Conservation (phyloP, 148 eudicot genomes). For the Chenopodium quinoa region DNA sequence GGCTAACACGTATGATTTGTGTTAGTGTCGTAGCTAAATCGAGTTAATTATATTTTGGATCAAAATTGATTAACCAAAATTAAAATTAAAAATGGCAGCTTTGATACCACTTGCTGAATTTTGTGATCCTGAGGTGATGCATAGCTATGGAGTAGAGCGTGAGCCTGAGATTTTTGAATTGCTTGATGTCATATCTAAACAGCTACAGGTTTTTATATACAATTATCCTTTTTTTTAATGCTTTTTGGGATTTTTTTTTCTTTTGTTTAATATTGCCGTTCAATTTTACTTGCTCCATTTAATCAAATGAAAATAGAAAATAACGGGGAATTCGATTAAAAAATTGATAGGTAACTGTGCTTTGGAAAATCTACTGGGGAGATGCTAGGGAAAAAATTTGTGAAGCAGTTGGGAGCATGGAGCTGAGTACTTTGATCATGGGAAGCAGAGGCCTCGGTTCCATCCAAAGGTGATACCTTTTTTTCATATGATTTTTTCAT, state of each 20-base stretch:
- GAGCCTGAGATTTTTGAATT: constrained; percentile 42
- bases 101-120: constrained; percentile 39
- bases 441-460: constrained; percentile 55
- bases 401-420: constrained; percentile 35
- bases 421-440: constrained; percentile 40
- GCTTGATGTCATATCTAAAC: constrained; percentile 26
- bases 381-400: constrained; percentile 51
- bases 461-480: constrained; percentile 33
- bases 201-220: constrained; percentile 25
- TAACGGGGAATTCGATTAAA: background rate
- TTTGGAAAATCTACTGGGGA: constrained; percentile 46
- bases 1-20: too few relatives aligned
- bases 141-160: constrained; percentile 38
- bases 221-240: background rate
- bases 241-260: too few relatives aligned
- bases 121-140: constrained; percentile 26
- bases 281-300: too few relatives aligned
- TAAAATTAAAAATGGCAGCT: constrained; percentile 26
- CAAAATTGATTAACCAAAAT: too few relatives aligned
- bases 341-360: constrained; percentile 29
- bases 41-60: too few relatives aligned
- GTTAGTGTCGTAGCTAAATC: too few relatives aligned
- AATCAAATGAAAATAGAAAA: too few relatives aligned
- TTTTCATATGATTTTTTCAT: too few relatives aligned
- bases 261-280: background rate